Conservation (phyloP, 2,329 filamentous ascomycete genomes). For the Elsinoe necatrix region DNA sequence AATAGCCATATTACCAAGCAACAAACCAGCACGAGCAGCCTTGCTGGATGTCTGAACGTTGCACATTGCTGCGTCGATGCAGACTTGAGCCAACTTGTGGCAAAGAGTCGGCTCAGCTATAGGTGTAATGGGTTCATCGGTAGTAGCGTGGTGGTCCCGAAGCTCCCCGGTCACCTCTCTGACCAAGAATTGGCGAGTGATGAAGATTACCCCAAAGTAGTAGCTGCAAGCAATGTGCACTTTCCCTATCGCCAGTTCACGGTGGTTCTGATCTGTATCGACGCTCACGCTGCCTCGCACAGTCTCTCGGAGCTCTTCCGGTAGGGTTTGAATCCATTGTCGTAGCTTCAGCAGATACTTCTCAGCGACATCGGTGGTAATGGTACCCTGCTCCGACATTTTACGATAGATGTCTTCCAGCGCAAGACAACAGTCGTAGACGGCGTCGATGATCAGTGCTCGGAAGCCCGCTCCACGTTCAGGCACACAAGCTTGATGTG, state of each 20-base stretch:
- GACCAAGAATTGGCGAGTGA: constrained; percentile 49
- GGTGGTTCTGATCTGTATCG: not conserved
- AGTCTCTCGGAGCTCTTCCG: not conserved
- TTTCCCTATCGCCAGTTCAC: not conserved
- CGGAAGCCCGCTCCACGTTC: not conserved
- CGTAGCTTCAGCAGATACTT: not conserved
- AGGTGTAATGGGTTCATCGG: not conserved
- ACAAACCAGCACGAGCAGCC: constrained; percentile 36
- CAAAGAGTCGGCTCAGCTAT: constrained; percentile 21
- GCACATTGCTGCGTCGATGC: constrained; percentile 48
- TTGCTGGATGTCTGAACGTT: constrained; percentile 48
- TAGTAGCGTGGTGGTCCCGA: not conserved
- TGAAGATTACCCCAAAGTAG: constrained; percentile 51
- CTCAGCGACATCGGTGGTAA: not conserved
- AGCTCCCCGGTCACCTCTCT: constrained; percentile 32
- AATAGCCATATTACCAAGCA: constrained; percentile 51
- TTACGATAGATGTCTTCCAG: not conserved
- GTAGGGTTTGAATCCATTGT: not conserved
- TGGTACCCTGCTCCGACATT: not conserved
- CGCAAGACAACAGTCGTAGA: not conserved
- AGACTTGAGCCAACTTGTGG: constrained; percentile 42
- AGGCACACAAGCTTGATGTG: not conserved
- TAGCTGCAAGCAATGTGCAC: constrained; percentile 51
- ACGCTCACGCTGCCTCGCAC: not conserved
- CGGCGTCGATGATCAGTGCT: not conserved